A percentile compares a stretch with the other conserved stretches of the same genome.
These are phyloP conservation scores for Candida sithepensis DNA, from an alignment of 805 yeast genomes.

Conservation along the genomic window DNA sequence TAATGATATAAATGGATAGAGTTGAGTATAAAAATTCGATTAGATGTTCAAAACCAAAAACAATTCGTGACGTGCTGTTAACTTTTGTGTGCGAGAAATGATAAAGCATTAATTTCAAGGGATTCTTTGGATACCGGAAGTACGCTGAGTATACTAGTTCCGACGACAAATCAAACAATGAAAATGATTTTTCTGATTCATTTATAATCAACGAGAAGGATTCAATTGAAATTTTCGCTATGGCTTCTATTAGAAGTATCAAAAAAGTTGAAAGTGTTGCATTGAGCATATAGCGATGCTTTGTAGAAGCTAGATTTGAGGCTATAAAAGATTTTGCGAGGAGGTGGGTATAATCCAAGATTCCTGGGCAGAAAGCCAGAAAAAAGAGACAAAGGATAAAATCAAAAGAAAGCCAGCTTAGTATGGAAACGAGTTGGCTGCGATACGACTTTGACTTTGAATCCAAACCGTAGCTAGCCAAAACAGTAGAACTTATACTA, in stretches of 20 bases:
- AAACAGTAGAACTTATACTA: neutral
- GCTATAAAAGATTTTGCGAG: conserved; percentile 34
- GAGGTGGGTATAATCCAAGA: conserved; percentile 25
- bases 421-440: neutral
- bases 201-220: conserved; percentile 3
- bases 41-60: conserved; percentile 25
- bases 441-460: conserved; percentile 1
- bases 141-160: conserved; percentile 13
- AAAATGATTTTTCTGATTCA: conserved; percentile 1
- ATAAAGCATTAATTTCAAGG: conserved; percentile 20
- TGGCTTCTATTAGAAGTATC: conserved; percentile 16
- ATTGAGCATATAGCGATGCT: conserved; percentile 25
- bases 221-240: conserved; percentile 1
- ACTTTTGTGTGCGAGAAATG: conserved; percentile 18
- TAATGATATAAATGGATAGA: conserved; percentile 28
- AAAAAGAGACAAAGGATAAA: conserved; percentile 15
- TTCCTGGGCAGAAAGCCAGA: conserved; percentile 21
- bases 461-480: neutral
- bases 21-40: conserved; percentile 27
- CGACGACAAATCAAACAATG: conserved; percentile 2
- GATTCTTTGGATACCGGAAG: conserved; percentile 18
- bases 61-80: conserved; percentile 11
- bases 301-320: conserved; percentile 29
- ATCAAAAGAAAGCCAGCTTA: conserved; percentile 15
- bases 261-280: conserved; percentile 25